A percentile compares a stretch with the other conserved stretches of the same genome.
phyloP scores from a whole-genome alignment of 306 rosid species.

The Castanospermum australe region DNA sequence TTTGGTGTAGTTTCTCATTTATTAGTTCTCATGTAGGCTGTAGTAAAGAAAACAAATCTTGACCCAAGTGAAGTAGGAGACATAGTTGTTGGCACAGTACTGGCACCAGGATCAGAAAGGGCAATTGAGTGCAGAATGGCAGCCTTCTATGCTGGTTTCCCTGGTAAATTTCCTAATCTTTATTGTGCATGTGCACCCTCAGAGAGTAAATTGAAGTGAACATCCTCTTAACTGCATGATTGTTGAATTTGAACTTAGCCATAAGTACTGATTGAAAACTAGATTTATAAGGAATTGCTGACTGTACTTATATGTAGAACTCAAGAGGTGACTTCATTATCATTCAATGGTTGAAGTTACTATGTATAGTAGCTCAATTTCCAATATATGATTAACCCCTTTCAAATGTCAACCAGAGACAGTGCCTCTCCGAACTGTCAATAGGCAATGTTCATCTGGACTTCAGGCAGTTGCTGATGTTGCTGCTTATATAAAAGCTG shows the following conservation, averaged over 20 bases:
- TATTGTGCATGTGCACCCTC: not conserved
- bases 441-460: slow-evolving; percentile 94
- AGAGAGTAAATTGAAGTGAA: not conserved
- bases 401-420: slow-evolving; percentile 52
- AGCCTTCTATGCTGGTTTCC: slow-evolving; percentile 86
- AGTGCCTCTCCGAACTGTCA: slow-evolving; percentile 81
- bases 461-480: slow-evolving; percentile 97
- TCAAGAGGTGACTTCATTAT: not conserved
- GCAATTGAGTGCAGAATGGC: slow-evolving; percentile 95
- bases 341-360: slow-evolving; percentile 11
- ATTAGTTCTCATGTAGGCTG: slow-evolving; percentile 52
- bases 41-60: slow-evolving; percentile 76
- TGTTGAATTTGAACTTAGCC: not conserved
- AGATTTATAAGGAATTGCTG: not conserved
- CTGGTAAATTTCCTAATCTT: slow-evolving; percentile 48
- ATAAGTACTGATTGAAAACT: not conserved
- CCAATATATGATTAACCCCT: not conserved
- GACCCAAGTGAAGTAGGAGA: slow-evolving; percentile 84
- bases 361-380: not conserved
- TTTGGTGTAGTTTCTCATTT: slow-evolving; percentile 16
- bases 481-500: slow-evolving; percentile 87
- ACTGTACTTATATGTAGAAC: not conserved
- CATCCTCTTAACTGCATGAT: not conserved
- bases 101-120: slow-evolving; percentile 84
- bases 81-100: slow-evolving; percentile 88